Percentiles rank a stretch among this genome's conserved stretches.
Conservation (phyloP, 805 yeast genomes). For the Barnettozyma vustinii region DNA sequence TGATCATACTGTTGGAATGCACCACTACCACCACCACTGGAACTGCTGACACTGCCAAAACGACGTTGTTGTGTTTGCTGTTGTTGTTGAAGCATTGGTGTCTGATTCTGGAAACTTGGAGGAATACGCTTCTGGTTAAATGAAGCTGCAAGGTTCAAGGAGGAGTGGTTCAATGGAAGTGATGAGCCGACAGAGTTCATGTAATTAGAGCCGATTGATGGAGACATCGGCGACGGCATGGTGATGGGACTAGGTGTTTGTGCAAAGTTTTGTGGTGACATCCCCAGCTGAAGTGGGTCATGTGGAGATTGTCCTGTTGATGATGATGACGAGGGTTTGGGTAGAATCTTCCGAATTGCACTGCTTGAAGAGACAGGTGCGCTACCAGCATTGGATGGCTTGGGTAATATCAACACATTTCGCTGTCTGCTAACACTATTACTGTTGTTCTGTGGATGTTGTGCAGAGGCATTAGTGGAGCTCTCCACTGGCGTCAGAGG, state of each 20-base stretch:
- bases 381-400: slow-evolving; percentile 15
- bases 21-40: background rate
- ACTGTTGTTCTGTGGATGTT: background rate
- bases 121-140: slow-evolving; percentile 27
- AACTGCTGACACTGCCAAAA: background rate
- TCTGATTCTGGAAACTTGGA: slow-evolving; percentile 18
- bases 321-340: background rate
- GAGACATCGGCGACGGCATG: slow-evolving; percentile 25
- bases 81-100: background rate
- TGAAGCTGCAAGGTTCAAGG: slow-evolving; percentile 22
- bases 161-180: slow-evolving; percentile 14
- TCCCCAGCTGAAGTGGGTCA: slow-evolving; percentile 10
- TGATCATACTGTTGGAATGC: background rate
- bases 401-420: slow-evolving; percentile 26
- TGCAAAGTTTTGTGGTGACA: slow-evolving; percentile 15
- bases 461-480: slow-evolving; percentile 1
- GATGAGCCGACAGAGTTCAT: slow-evolving; percentile 9
- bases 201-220: slow-evolving; percentile 13
- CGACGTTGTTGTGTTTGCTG: slow-evolving; percentile 3
- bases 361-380: slow-evolving; percentile 1
- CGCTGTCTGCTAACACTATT: slow-evolving; percentile 15
- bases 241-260: slow-evolving; percentile 23
- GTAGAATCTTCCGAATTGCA: slow-evolving; percentile 3
- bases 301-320: slow-evolving; percentile 16
- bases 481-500: slow-evolving; percentile 13